A percentile compares a stretch with the other conserved stretches of the same genome.
These are phyloP conservation scores for Sporobolomyces roseus DNA, from an alignment of 768 basidiomycete genomes.

Conservation along the genomic window DNA sequence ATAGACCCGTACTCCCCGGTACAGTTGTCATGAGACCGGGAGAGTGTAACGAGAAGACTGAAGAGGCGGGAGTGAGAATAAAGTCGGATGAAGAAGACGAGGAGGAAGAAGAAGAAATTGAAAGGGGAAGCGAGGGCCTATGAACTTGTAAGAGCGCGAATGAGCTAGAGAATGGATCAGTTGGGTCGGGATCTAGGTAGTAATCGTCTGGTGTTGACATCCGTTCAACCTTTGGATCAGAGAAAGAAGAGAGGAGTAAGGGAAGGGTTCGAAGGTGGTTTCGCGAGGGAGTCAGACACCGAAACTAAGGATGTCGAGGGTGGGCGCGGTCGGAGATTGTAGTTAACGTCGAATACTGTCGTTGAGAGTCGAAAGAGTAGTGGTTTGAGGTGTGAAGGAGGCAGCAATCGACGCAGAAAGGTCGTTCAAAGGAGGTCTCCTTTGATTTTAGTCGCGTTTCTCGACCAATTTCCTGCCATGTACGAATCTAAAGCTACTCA, in stretches of 20 bases:
- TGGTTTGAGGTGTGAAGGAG: not conserved
- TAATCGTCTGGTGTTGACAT: constrained; percentile 10
- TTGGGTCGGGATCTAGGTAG: not conserved
- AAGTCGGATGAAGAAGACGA: not conserved
- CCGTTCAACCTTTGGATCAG: not conserved
- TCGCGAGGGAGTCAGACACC: too few species aligned
- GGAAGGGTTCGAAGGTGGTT: not conserved
- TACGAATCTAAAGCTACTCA: too few species aligned
- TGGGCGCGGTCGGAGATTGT: not conserved
- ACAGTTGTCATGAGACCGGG: not conserved
- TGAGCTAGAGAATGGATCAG: constrained; percentile 13
- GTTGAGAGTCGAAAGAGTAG: not conserved
- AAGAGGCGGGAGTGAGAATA: constrained; percentile 1
- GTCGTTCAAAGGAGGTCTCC: too few species aligned
- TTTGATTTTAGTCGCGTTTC: too few species aligned
- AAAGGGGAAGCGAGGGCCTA: not conserved
- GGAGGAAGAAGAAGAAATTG: not conserved
- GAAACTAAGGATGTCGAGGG: too few species aligned
- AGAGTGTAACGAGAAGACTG: not conserved
- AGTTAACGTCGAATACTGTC: not conserved
- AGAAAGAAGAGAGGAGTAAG: not conserved
- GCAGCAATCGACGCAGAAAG: not conserved
- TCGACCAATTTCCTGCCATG: not conserved
- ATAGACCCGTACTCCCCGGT: not conserved
- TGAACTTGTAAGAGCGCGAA: constrained; percentile 5